These are phyloP conservation scores for Filobasidium uniguttulatum DNA, from an alignment of 1,284 basidiomycete species.

Conservation along the genomic window DNA sequence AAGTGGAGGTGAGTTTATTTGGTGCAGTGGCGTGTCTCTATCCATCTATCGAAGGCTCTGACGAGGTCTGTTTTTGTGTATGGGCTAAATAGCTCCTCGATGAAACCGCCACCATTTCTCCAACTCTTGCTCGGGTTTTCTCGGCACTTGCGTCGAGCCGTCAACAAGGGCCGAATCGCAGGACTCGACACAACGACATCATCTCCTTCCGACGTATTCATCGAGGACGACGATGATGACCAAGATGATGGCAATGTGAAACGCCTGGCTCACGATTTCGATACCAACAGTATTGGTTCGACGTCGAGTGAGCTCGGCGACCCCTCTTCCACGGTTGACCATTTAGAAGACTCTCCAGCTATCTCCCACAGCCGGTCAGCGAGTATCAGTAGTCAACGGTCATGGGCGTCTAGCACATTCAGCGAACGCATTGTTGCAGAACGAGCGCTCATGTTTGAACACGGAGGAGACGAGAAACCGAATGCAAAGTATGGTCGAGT, in stretches of 20 bases:
- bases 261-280: not conserved
- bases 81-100: not conserved
- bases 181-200: not conserved
- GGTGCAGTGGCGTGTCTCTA: not conserved
- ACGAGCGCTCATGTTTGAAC: not conserved
- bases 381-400: not conserved
- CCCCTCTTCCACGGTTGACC: too few relatives aligned
- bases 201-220: too few relatives aligned
- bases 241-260: not conserved
- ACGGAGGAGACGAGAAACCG: not conserved
- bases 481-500: not conserved
- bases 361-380: not conserved
- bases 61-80: not conserved
- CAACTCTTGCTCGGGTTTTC: constrained; percentile 8
- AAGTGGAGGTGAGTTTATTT: constrained; percentile 12
- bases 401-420: too few relatives aligned
- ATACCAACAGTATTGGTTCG: not conserved
- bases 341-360: not conserved
- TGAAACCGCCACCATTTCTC: constrained; percentile 7
- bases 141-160: not conserved
- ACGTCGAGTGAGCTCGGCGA: not conserved
- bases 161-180: not conserved
- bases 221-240: not conserved
- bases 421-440: not conserved
- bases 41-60: not conserved